phyloP scores from a whole-genome alignment of 345 rosid species.

The Raphanus raphanistrum region DNA sequence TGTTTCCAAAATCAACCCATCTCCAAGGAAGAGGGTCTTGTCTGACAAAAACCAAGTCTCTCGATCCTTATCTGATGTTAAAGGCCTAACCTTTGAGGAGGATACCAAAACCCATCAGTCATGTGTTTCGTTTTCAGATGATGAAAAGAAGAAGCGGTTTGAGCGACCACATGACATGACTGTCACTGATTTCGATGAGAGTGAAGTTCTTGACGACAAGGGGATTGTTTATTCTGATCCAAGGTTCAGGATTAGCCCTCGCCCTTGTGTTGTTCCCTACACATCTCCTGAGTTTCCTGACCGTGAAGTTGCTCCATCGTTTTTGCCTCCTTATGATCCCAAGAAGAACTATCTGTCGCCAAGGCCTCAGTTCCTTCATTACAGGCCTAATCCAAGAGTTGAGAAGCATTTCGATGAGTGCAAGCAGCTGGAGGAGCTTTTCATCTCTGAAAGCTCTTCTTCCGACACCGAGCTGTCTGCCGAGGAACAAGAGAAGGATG shows the following conservation, averaged over 20 bases:
- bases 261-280: slow-evolving; percentile 30
- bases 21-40: slow-evolving; percentile 76
- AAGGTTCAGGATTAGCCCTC: slow-evolving; percentile 47
- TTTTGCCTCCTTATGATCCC: slow-evolving; percentile 57
- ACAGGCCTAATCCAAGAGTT: slow-evolving; percentile 61
- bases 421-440: slow-evolving; percentile 52
- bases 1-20: slow-evolving; percentile 64
- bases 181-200: slow-evolving; percentile 36
- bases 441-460: slow-evolving; percentile 47
- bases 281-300: slow-evolving; percentile 52
- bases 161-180: slow-evolving; percentile 41
- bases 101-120: slow-evolving; percentile 37
- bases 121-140: slow-evolving; percentile 49
- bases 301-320: slow-evolving; percentile 54
- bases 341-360: slow-evolving; percentile 61
- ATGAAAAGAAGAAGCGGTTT: slow-evolving; percentile 12
- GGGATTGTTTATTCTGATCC: slow-evolving; percentile 52
- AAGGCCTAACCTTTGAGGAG: slow-evolving; percentile 40
- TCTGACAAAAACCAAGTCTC: slow-evolving; percentile 55
- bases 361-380: slow-evolving; percentile 66
- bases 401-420: slow-evolving; percentile 31
- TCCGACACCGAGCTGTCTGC: slow-evolving; percentile 53
- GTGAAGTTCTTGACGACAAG: not conserved
- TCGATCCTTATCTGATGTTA: slow-evolving; percentile 44
- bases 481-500: slow-evolving; percentile 40